phyloP scores from a whole-genome alignment of 257 asterid genomes.

The Cruciata laevipes region DNA sequence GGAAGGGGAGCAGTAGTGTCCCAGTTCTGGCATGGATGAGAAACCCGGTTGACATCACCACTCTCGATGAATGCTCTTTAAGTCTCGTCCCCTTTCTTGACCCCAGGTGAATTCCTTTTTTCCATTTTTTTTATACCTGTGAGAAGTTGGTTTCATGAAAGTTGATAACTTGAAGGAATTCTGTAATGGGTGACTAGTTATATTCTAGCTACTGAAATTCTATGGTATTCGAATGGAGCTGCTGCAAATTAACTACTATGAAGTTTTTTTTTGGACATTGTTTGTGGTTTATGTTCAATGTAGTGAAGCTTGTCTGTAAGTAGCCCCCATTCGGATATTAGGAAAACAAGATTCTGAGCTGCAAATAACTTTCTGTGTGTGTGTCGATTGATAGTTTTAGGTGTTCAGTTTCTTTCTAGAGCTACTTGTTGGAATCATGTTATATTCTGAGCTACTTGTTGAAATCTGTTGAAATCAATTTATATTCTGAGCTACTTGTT shows the following conservation, averaged over 20 bases:
- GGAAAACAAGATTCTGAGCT: not conserved
- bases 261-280: not conserved
- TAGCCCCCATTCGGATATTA: not conserved
- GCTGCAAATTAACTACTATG: not conserved
- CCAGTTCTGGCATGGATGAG: slow-evolving; percentile 91
- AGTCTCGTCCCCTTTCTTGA: slow-evolving; percentile 54
- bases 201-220: no score
- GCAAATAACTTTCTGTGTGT: not conserved
- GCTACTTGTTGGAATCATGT: not conserved
- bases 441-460: not conserved
- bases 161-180: no score
- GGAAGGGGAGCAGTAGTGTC: slow-evolving; percentile 26
- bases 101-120: slow-evolving; percentile 36
- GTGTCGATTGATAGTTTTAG: not conserved
- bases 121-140: not conserved
- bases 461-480: no score
- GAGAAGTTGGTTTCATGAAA: no score
- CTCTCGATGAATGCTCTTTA: slow-evolving; percentile 39
- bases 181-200: no score
- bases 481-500: no score
- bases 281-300: not conserved
- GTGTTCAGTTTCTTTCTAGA: not conserved
- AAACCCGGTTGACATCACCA: slow-evolving; percentile 55
- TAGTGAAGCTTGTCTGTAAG: no score
- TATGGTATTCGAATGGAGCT: not conserved